Conservation (phyloP, 2,329 filamentous ascomycete species). For the Talaromyces verruculosus region DNA sequence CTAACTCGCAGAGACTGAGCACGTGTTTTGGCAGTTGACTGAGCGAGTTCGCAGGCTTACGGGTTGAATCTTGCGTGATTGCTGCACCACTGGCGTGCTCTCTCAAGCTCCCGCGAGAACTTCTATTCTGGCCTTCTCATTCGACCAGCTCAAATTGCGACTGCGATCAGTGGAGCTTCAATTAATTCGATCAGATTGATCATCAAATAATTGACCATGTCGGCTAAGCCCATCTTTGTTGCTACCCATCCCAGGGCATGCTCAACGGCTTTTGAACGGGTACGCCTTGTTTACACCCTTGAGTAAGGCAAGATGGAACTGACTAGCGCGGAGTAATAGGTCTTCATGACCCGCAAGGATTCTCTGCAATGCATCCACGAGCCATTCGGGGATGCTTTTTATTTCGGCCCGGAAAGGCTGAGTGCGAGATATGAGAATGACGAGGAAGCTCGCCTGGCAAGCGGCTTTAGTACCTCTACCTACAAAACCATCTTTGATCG, state of each 20-base stretch:
- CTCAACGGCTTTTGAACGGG: slow-evolving; percentile 95
- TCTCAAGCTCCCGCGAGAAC: slow-evolving; percentile 1
- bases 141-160: slow-evolving; percentile 8
- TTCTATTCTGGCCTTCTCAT: background rate
- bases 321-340: slow-evolving; percentile 51
- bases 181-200: background rate
- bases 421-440: slow-evolving; percentile 76
- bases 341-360: slow-evolving; percentile 93
- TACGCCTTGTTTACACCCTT: slow-evolving; percentile 44
- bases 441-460: slow-evolving; percentile 46
- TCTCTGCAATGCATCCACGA: slow-evolving; percentile 84
- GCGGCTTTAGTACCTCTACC: slow-evolving; percentile 47
- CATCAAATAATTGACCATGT: background rate
- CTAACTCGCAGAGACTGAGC: background rate
- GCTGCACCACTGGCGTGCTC: slow-evolving; percentile 16
- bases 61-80: slow-evolving; percentile 18
- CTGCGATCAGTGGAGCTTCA: background rate
- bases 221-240: slow-evolving; percentile 72
- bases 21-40: slow-evolving; percentile 4
- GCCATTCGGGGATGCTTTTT: slow-evolving; percentile 95
- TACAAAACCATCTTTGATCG: slow-evolving; percentile 68
- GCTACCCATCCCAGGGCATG: slow-evolving; percentile 92
- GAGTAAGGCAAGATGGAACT: background rate
- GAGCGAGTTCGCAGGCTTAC: slow-evolving; percentile 7
- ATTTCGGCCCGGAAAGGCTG: slow-evolving; percentile 88